Evolutionary conservation across 768 basidiomycete species (phyloP), one percentile per base, ranked within the genome.

Genomic region (Auricularia auricula-judae): DNA sequence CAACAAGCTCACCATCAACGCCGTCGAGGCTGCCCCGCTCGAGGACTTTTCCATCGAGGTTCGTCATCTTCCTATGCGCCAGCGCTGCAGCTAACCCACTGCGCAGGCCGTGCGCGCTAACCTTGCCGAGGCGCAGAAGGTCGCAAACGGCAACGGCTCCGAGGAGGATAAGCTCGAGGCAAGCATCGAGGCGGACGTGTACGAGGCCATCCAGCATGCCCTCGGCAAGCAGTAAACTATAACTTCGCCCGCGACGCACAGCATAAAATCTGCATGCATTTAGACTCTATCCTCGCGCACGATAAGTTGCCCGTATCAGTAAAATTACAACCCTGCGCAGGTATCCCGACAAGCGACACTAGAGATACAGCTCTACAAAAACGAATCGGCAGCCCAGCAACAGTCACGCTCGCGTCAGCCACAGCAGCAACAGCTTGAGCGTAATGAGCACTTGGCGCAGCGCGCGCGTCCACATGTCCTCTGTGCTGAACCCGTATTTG

Each of bases 1-100:
- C 78, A 99, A 98, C 83, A 87, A 84, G 69, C 80, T 98, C 66
- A 98, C 97, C 47, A 89, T 99, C 74, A 99, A 98, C 78, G 93
- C 89, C 65, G 87, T 99, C 58, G 97, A 99, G 81, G 97, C 91
- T 66, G 95, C 94, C 65, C 87, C 93, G 23, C 79, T 98, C 44
- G 93, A 95, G 64, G 81, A 86, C 47, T 96, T 98, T 79, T 96
- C 95, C 0, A 70, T 82, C 23, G 97, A 98, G 83, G 96, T 96
- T 68, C 64, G 82, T 66, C 36, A 62, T 65, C 66, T 4, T 62
- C 61, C n/a, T 54, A 61, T 64, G 47, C 8, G 16, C 56, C 44
- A 61, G 8, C 62, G 42, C 54, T 54, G 62, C 36, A 1, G 8
- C 63, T 62, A 16, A 18, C 51, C 43, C 61, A 29, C 51, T 60